Conservation (phyloP, 805 yeast genomes). For the Scheffersomyces spartinae region DNA sequence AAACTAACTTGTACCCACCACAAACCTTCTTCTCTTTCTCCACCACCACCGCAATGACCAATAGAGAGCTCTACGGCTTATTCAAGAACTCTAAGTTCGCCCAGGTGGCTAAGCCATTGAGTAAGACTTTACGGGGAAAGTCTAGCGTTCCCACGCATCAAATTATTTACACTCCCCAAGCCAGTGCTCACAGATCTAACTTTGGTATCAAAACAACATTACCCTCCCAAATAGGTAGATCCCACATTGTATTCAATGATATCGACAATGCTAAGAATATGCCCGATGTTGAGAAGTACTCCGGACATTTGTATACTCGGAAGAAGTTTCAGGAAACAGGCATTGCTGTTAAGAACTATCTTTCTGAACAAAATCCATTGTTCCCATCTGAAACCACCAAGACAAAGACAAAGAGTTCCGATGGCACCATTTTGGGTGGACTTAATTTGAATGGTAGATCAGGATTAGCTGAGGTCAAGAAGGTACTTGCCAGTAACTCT, state of each 20-base stretch:
- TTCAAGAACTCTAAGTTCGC: constrained; percentile 30
- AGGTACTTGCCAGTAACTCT: constrained; percentile 29
- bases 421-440: constrained; percentile 12
- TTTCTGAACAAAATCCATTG: constrained; percentile 26
- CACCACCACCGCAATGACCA: neutral
- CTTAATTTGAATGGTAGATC: constrained; percentile 21
- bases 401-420: constrained; percentile 8
- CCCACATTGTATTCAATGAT: constrained; percentile 52
- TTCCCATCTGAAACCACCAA: constrained; percentile 22
- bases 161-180: constrained; percentile 55
- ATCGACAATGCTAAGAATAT: constrained; percentile 56
- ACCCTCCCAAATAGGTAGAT: constrained; percentile 49
- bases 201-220: constrained; percentile 66
- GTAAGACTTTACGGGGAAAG: constrained; percentile 17
- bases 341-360: constrained; percentile 29
- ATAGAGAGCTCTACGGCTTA: constrained; percentile 6
- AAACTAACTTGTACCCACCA: too few species aligned
- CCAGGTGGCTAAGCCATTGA: constrained; percentile 33
- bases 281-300: constrained; percentile 58
- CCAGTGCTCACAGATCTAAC: constrained; percentile 54
- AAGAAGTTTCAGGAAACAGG: constrained; percentile 61
- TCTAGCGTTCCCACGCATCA: constrained; percentile 53
- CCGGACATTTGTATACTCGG: constrained; percentile 50
- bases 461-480: constrained; percentile 15
- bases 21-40: neutral